phyloP scores from a whole-genome alignment of 495 filamentous ascomycete genomes.

The Tuber indicum region DNA sequence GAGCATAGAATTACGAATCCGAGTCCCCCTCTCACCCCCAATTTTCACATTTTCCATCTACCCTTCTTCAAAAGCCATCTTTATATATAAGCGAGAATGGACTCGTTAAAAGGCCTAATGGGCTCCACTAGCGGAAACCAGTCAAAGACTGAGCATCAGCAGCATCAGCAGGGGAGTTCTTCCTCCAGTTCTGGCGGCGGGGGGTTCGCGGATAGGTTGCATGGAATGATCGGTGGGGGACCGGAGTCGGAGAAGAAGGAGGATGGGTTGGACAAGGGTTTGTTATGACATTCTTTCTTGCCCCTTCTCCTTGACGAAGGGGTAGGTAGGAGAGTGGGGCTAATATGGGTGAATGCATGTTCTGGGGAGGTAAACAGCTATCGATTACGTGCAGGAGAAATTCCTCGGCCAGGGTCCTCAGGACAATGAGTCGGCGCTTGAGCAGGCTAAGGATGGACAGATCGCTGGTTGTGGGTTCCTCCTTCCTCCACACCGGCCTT shows the following conservation, averaged over 20 bases:
- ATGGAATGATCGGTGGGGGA: conserved; percentile 59
- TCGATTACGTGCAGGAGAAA: conserved; percentile 64
- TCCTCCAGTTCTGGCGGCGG: conserved; percentile 44
- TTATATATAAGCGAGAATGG: not conserved
- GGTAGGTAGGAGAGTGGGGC: not conserved
- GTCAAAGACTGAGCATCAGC: not conserved
- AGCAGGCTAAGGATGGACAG: conserved; percentile 70
- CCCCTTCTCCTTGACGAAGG: not conserved
- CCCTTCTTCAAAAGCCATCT: conserved; percentile 4
- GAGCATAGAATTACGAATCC: not conserved
- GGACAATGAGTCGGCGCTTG: conserved; percentile 62
- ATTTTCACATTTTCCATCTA: not conserved
- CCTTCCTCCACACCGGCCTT: not conserved
- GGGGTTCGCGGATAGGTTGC: conserved; percentile 53
- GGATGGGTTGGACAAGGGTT: conserved; percentile 62
- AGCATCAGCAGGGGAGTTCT: conserved; percentile 2
- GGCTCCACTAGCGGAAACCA: not conserved
- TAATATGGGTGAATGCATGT: conserved; percentile 7
- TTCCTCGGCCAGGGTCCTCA: conserved; percentile 59
- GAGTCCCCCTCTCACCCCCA: not conserved
- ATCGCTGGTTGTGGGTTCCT: conserved; percentile 49
- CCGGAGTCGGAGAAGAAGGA: conserved; percentile 65
- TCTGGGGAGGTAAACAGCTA: conserved; percentile 44
- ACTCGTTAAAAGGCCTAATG: not conserved
- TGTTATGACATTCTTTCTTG: conserved; percentile 3